Base-by-base conservation (phyloP, 352 stramenopile species). In the Discostella stelligera region DNA sequence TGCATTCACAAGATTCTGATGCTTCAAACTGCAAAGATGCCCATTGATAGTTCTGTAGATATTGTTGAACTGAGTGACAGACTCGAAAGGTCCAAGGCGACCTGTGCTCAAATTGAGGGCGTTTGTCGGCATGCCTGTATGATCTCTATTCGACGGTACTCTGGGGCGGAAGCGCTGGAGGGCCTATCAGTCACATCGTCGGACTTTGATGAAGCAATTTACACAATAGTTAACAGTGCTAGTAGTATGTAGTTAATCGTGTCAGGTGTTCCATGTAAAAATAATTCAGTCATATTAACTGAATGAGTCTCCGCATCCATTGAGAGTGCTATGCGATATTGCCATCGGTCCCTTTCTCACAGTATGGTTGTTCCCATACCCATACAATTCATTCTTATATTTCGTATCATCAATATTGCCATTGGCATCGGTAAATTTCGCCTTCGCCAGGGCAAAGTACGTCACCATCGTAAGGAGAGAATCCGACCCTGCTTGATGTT, bases 401-500 rank as follows among this genome's bases (percentile, higher is more conserved):
- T 83, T 90, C 20, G 63, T 76, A 82, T 93, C 88, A 73, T 89
- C 69, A 61, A 88, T 79, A 20, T 74, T 55, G n/a, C 70, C 76
- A 52, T 78, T 83, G 16, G 66, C 75, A 54, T 82, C 74, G 0
- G 52, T 63, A 69, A 92, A 92, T 54, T 89, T 89, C 8, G 79
- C 77, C 32, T 90, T 90, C 9, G 77, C 78, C 67, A 94, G 66
- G 16, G 86, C 80, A 81, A 93, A 93, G 78, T 91, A 94, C 11
- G 89, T 89, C 7, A 80, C 68, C 86, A 93, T 94, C 16, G 97
- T 99, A 61, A 99, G 92, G 48, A 99, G 86, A 23, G 94, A 96
- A 82, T 99, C 97, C 23, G 93, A 98, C 59, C 97, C 97, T 56
- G 97, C 97, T 89, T 99, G 97, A 93, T 99, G 97, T 94, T 98